phyloP scores from a whole-genome alignment of 352 stramenopile species.

The Phytopythium litorale region DNA sequence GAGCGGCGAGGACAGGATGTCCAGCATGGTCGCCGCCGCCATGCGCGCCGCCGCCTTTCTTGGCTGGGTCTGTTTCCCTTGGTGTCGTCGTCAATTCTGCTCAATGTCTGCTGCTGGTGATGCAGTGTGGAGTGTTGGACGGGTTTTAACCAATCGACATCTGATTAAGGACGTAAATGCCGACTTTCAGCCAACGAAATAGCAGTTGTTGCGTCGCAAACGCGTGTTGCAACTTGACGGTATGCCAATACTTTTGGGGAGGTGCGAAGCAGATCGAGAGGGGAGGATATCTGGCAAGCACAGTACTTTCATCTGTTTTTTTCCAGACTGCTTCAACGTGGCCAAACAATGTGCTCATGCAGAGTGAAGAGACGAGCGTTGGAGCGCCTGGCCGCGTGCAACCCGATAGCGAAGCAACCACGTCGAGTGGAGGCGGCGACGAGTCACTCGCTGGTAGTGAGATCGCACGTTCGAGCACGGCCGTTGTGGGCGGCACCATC shows the following conservation, averaged over 20 bases:
- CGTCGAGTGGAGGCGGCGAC: no score
- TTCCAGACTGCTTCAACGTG: neutral
- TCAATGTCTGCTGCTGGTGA: no score
- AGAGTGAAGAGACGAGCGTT: no score
- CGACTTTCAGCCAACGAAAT: neutral
- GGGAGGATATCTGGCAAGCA: neutral
- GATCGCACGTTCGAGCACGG: no score
- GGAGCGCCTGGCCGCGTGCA: no score
- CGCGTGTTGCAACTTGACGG: neutral
- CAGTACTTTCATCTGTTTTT: neutral
- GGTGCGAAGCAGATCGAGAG: neutral
- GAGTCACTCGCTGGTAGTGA: no score
- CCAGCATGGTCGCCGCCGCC: constrained; percentile 48
- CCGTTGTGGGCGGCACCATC: no score
- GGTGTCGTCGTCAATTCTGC: neutral
- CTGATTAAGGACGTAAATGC: neutral
- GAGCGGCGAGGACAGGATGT: constrained; percentile 82
- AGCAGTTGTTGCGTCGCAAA: neutral
- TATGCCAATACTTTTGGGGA: neutral
- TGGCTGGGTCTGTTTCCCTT: neutral
- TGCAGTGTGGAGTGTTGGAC: neutral
- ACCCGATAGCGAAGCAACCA: no score
- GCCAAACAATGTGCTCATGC: no score
- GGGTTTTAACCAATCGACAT: neutral
- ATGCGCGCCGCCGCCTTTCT: neutral